Base-by-base conservation (phyloP, 1,139 yeast genomes). In the Debaryomyces fabryi region DNA sequence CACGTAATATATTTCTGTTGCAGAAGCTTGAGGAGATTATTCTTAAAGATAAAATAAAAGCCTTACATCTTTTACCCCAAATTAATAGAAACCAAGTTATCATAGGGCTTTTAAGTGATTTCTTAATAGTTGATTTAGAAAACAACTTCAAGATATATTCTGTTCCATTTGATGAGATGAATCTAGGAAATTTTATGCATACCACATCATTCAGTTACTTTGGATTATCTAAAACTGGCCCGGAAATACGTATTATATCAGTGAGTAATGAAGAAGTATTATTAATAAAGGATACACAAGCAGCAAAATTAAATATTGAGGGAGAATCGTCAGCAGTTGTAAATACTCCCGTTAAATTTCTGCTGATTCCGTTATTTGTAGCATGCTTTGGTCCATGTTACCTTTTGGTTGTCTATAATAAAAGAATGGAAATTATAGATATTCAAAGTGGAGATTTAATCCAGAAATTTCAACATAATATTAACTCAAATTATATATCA, bases 341-440 rank as follows among this genome's bases (percentile, higher is more conserved):
- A 4, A 58, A 60, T 5, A 60, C 69, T 13, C 60, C 57, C 7
- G 57, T 68, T 0, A 65, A 64, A 39, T 58, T 76, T 47, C 47
- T 58, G 2, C 52, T 65, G 1, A 55, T 67, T 10, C 81, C 79
- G 3, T 53, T 58, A 13, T 60, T 54, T 33, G 63, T 76, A 3
- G 57, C 68, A 8, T 67, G 64, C 39, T 62, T 80, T 43, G 58
- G 65, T 38, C 87, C 88, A 1, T 58, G 68, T 1, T 83, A 82
- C 54, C 52, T 82, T 12, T 53, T 81, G n/a, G 55, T 71, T 1
- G 58, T 74, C 2, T 70, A 71, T 44, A 58, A 65, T 36, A 75
- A 75, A 48, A 70, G 65, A 43, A 55, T 82, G 1, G 83, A 80
- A 47, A 54, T 83, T 0, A 50, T 76, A 12, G 83, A 81, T 48